These are phyloP conservation scores for Alternaria dauci DNA, from an alignment of 2,329 filamentous ascomycete genomes.

Conservation along the genomic window DNA sequence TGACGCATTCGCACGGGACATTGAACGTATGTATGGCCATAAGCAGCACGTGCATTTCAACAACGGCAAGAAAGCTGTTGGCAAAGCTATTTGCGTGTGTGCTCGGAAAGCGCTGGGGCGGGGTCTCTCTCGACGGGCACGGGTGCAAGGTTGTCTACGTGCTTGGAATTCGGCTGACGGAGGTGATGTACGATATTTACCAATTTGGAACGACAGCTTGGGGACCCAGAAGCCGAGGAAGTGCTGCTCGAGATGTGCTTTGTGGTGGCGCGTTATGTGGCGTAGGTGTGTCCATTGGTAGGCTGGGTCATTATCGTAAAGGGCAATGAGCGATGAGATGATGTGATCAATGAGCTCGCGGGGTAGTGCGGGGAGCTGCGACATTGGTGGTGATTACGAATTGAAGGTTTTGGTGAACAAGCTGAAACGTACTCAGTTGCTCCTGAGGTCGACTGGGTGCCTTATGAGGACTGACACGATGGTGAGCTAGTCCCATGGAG, in stretches of 20 bases:
- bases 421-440: too few species aligned
- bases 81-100: too few species aligned
- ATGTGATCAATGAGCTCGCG: constrained; percentile 14
- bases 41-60: too few species aligned
- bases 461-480: not conserved
- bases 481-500: not conserved
- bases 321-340: constrained; percentile 8
- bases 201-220: not conserved
- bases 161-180: not conserved
- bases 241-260: constrained; percentile 6
- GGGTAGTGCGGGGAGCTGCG: not conserved
- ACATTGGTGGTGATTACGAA: not conserved
- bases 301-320: constrained; percentile 9
- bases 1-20: too few species aligned
- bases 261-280: constrained; percentile 9
- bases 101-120: too few species aligned
- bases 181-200: not conserved
- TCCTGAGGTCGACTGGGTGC: not conserved
- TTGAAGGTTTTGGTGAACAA: not conserved
- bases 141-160: not conserved
- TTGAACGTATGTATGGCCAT: too few species aligned
- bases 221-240: constrained; percentile 14
- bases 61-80: too few species aligned
- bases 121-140: too few species aligned
- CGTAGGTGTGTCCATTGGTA: constrained; percentile 18